A percentile compares a stretch with the other conserved stretches of the same genome.
Evolutionary conservation across 441 rosid genomes (phyloP).

Genomic region (Gossypium trilobum): DNA sequence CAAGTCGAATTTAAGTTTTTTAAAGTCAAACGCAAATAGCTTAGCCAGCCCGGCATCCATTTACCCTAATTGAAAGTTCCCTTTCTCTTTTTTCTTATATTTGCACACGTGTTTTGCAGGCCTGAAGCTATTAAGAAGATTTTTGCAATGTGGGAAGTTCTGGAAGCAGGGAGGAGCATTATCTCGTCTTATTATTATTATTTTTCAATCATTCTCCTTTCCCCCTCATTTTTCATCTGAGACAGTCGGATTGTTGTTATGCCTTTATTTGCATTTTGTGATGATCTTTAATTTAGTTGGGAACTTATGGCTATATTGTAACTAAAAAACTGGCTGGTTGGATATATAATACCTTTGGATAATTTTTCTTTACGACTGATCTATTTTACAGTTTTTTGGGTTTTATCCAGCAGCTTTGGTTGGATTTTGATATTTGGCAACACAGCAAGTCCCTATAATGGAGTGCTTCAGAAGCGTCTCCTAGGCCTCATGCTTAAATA

Average conservation of each 20-base stretch:
- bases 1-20: too few species aligned
- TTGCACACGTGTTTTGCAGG: conserved; percentile 18
- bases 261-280: background rate
- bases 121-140: conserved; percentile 18
- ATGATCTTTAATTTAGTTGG: conserved; percentile 12
- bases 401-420: background rate
- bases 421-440: background rate
- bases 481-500: background rate
- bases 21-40: too few species aligned
- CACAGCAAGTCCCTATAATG: background rate
- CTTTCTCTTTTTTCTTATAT: background rate
- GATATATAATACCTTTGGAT: conserved; percentile 16
- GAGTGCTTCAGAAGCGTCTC: background rate
- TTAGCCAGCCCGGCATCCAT: too few species aligned
- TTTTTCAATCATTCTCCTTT: conserved; percentile 3
- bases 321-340: conserved; percentile 21
- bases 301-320: conserved; percentile 26
- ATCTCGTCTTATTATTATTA: conserved; percentile 15
- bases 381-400: background rate
- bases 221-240: background rate
- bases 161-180: conserved; percentile 48
- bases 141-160: conserved; percentile 21
- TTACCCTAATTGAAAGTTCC: background rate
- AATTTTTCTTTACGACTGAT: background rate
- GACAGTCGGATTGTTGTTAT: conserved; percentile 24